These are phyloP conservation scores for Monosporascus ibericus DNA, from an alignment of 2,329 filamentous ascomycete species.

Conservation along the genomic window DNA sequence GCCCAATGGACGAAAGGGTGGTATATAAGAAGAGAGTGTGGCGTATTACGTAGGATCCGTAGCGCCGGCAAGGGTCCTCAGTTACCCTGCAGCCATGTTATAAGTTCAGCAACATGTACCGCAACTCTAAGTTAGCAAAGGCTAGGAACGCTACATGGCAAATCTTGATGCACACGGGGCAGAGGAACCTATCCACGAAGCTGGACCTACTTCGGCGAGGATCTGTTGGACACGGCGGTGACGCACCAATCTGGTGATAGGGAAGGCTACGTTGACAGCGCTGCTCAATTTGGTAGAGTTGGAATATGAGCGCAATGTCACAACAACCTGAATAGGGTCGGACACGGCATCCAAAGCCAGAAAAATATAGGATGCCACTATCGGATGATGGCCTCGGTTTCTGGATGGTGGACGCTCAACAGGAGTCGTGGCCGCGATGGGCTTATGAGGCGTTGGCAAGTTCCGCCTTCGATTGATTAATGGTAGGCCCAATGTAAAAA, in stretches of 20 bases:
- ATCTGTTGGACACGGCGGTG: neutral
- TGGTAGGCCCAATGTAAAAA: neutral
- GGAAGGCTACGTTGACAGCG: neutral
- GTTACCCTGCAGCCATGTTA: neutral
- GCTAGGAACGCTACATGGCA: neutral
- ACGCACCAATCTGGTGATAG: neutral
- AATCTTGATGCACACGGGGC: neutral
- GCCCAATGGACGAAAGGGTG: neutral
- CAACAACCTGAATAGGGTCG: neutral
- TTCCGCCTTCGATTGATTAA: neutral
- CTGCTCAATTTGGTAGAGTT: neutral
- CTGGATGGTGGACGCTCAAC: neutral
- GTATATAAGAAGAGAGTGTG: neutral
- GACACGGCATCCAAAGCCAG: neutral
- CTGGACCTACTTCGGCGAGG: neutral
- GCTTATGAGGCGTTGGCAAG: neutral
- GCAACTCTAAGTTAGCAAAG: neutral
- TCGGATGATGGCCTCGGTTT: neutral
- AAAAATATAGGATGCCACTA: neutral
- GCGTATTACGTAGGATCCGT: neutral
- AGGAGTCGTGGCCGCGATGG: neutral
- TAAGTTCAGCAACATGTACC: too few species aligned
- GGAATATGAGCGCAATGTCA: neutral
- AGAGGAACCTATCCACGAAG: neutral
- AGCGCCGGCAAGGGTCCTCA: neutral